Conservation (phyloP, 805 yeast genomes). For the Saccharomycopsis capsularis region DNA sequence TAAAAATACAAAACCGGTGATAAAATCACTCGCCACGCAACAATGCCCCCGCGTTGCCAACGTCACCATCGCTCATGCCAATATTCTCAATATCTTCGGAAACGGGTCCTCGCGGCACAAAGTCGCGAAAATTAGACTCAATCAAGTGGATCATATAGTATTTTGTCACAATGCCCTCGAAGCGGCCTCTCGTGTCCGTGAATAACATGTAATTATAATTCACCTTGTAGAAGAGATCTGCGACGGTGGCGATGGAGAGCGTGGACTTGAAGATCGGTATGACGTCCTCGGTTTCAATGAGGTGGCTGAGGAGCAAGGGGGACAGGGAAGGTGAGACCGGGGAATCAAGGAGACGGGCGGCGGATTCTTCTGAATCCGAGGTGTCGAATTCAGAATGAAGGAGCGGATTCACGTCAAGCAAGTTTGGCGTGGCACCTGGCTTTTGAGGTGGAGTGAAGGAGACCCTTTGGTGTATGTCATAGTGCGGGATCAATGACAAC, state of each 20-base stretch:
- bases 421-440: no score
- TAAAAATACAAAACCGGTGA: no score
- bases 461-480: constrained; percentile 8
- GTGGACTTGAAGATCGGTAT: constrained; percentile 15
- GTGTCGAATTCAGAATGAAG: not conserved
- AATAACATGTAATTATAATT: constrained; percentile 27
- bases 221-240: constrained; percentile 27
- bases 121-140: constrained; percentile 13
- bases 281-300: constrained; percentile 11
- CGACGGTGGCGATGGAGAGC: constrained; percentile 25
- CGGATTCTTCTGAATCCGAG: not conserved
- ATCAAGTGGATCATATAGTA: constrained; percentile 14
- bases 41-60: no score
- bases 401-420: not conserved
- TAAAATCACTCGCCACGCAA: no score
- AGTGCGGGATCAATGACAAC: constrained; percentile 5
- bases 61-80: not conserved
- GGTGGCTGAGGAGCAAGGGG: constrained; percentile 1
- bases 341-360: not conserved
- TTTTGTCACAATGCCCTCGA: constrained; percentile 25
- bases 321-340: not conserved
- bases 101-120: no score
- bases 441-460: not conserved
- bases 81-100: not conserved
- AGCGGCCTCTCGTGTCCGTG: constrained; percentile 6